Conservation (phyloP, 345 rosid species). For the Luvunga scandens region DNA sequence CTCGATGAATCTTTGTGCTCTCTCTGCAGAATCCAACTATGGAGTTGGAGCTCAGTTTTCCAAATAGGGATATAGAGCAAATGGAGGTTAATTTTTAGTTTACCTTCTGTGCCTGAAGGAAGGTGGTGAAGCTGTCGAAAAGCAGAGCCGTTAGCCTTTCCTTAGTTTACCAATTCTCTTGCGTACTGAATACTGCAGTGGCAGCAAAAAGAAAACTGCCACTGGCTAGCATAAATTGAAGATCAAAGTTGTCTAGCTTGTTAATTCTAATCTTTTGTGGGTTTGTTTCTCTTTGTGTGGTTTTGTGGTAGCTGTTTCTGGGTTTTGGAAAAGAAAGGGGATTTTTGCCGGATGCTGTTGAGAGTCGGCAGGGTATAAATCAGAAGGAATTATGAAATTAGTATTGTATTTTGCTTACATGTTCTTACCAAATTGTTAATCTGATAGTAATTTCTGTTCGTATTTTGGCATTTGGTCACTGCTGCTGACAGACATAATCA, state of each 20-base stretch:
- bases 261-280: slow-evolving; percentile 18
- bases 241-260: slow-evolving; percentile 23
- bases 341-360: slow-evolving; percentile 1
- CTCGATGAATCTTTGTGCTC: slow-evolving; percentile 44
- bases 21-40: slow-evolving; percentile 41
- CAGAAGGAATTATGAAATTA: background rate
- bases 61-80: slow-evolving; percentile 54
- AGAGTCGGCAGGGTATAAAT: slow-evolving; percentile 3
- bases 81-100: slow-evolving; percentile 52
- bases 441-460: background rate
- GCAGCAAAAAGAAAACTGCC: slow-evolving; percentile 33
- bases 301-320: slow-evolving; percentile 22
- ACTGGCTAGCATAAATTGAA: slow-evolving; percentile 23
- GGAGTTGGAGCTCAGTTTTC: slow-evolving; percentile 68
- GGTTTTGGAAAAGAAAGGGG: slow-evolving; percentile 20
- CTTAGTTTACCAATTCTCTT: slow-evolving; percentile 19
- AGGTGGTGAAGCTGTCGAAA: slow-evolving; percentile 32
- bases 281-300: slow-evolving; percentile 23
- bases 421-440: background rate
- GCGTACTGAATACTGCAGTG: slow-evolving; percentile 20
- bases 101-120: slow-evolving; percentile 38
- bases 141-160: slow-evolving; percentile 26
- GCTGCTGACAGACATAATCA: slow-evolving; percentile 22
- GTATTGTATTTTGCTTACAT: background rate
- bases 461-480: background rate